Base-by-base conservation (phyloP, 306 rosid genomes). In the Coriaria nepalensis region DNA sequence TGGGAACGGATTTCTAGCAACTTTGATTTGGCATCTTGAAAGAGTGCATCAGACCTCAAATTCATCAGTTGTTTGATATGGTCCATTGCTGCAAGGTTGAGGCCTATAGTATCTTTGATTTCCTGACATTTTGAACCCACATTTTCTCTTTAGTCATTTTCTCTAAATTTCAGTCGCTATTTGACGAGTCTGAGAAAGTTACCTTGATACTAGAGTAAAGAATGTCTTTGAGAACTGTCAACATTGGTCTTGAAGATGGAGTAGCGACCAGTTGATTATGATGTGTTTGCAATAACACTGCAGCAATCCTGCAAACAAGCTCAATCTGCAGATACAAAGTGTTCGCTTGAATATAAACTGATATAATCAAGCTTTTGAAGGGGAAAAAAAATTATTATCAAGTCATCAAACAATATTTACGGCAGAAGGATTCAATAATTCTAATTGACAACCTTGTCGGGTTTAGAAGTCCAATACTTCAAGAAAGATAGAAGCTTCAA, bases 1-100 rank as follows among this genome's bases (percentile, higher is more conserved):
- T 68, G 74, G n/a, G 74, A 68, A 9, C 95, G 95, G n/a, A 88
- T 74, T 61, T 66, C 87, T 43, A 45, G 74, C 55, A 90, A 56
- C 70, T 81, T 90, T 20, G 81, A 61, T 57, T 68, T 84, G 29
- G 92, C 97, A 60, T 81, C 93, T 37, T 52, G 77, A 50, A 84
- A 90, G 33, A 74, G 72, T 41, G 84, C 90, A 66, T 82, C 92
- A 10, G 97, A 84, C 47, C 83, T 84, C 45, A 74, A 75, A 56
- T 90, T 78, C 87, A 72, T 70, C 73, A 84, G 49, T 78, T 90
- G 90, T 93, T 74, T 75, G 34, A 90, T 63, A 75, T 90, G 97
- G 68, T 84, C 93, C 87, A 90, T 84, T n/a, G 86, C 97, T 20
- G 97, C 97, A 55, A 90, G 82, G 61, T 84, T 84, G 78, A 76